Evolutionary conservation across 2,329 filamentous ascomycete species (phyloP), one percentile per base, ranked within the genome.

Genomic region (Aspergillus melleus): DNA sequence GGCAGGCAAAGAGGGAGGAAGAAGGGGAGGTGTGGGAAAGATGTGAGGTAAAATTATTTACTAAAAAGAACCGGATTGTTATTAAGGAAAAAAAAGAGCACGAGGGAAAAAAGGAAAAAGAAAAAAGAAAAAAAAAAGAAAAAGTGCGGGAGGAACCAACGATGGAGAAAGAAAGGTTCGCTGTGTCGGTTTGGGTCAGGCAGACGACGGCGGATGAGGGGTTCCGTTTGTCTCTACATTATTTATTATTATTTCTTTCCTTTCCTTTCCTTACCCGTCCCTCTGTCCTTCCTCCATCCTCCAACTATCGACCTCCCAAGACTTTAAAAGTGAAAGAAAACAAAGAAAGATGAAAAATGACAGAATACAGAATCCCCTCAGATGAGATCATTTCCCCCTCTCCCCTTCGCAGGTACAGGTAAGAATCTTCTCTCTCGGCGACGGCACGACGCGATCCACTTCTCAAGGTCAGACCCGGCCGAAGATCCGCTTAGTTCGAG

Each of bases 1-100:
- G 57, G 32, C 59, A 60, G 57, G 66, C 61, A 64, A 58, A 64
- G 59, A 59, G 61, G 64, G 57, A 65, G 62, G 61, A 58, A 58
- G 59, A 55, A 56, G 57, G 57, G 57, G 53, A 56, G 54, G 49
- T 57, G 56, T 55, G 62, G 61, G 62, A 72, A 42, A 72, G 69
- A 64, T 68, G 69, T 73, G 74, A 74, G 72, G 74, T 77, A 76
- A 77, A 75, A 68, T 67, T 66, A 75, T 77, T 77, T 71, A 72
- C 71, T 76, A 77, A 77, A 68, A 67, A 64, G 68, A 72, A 71
- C 67, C 62, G 63, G 67, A 65, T 67, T 66, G 64, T 66, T 66
- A 64, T 58, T 59, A 60, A 60, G 49, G 46, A 39, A 54, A 36
- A 32, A 36, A 32, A 54, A 30, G 44, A 58, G 30, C 42, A 61